These are phyloP conservation scores for Eucalyptus rudis DNA, from an alignment of 345 rosid species.

Conservation along the genomic window DNA sequence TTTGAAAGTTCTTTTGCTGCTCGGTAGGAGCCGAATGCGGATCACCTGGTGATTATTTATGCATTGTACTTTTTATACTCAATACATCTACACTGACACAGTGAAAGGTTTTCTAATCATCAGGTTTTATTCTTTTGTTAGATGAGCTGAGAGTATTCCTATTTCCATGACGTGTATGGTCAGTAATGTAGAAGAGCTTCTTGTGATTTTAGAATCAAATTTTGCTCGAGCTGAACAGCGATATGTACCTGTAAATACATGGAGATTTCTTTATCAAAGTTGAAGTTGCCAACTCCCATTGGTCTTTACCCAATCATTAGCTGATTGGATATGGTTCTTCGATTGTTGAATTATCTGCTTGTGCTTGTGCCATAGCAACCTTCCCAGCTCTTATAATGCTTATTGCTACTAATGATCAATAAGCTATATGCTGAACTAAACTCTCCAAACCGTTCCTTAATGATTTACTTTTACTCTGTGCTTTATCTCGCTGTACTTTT, in stretches of 20 bases:
- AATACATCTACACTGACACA: not conserved
- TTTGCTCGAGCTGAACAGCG: not conserved
- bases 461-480: not conserved
- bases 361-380: not conserved
- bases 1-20: not conserved
- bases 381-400: not conserved
- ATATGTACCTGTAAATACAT: not conserved
- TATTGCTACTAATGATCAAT: not conserved
- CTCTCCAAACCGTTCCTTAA: not conserved
- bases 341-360: not conserved
- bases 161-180: not conserved
- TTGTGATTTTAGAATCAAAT: not conserved
- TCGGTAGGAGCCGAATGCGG: not conserved
- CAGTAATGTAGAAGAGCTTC: not conserved
- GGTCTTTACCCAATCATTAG: not conserved
- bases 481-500: not conserved
- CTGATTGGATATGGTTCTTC: not conserved
- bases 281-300: not conserved
- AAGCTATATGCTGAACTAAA: not conserved
- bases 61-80: not conserved
- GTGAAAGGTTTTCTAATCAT: not conserved
- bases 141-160: not conserved
- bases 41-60: not conserved
- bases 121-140: not conserved
- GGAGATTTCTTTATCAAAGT: not conserved